phyloP scores from a whole-genome alignment of 805 yeast species.

The Maudiozyma serrabonitensis region DNA sequence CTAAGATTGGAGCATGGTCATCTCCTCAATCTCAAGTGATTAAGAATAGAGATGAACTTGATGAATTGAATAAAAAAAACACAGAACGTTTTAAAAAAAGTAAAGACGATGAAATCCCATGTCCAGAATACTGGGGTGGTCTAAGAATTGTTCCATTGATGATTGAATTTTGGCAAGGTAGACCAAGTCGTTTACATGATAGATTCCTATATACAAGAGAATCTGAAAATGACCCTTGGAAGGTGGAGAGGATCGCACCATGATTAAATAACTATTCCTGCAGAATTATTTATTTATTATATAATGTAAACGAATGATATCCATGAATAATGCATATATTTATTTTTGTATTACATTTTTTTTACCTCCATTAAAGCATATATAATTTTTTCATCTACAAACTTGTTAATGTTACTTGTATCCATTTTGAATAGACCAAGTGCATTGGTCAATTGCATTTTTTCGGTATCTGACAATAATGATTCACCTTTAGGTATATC shows the following conservation, averaged over 20 bases:
- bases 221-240: slow-evolving; percentile 45
- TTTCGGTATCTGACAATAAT: neutral
- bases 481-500: neutral
- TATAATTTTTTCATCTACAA: slow-evolving; percentile 7
- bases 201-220: slow-evolving; percentile 64
- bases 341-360: neutral
- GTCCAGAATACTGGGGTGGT: slow-evolving; percentile 97
- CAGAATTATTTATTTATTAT: neutral
- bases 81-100: slow-evolving; percentile 49
- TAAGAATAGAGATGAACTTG: slow-evolving; percentile 50
- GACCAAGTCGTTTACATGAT: slow-evolving; percentile 82
- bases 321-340: neutral
- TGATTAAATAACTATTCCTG: slow-evolving; percentile 10
- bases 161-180: slow-evolving; percentile 96
- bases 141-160: slow-evolving; percentile 77
- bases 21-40: slow-evolving; percentile 73
- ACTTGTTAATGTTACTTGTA: slow-evolving; percentile 8
- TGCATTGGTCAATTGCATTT: neutral
- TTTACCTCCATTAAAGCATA: slow-evolving; percentile 3
- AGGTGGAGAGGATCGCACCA: slow-evolving; percentile 63
- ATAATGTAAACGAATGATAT: too few species aligned
- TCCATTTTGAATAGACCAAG: slow-evolving; percentile 6
- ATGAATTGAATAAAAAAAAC: slow-evolving; percentile 37
- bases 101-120: slow-evolving; percentile 45
- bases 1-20: slow-evolving; percentile 94